These are phyloP conservation scores for Colletotrichum costaricense DNA, from an alignment of 2,329 filamentous ascomycete genomes.

Conservation along the genomic window DNA sequence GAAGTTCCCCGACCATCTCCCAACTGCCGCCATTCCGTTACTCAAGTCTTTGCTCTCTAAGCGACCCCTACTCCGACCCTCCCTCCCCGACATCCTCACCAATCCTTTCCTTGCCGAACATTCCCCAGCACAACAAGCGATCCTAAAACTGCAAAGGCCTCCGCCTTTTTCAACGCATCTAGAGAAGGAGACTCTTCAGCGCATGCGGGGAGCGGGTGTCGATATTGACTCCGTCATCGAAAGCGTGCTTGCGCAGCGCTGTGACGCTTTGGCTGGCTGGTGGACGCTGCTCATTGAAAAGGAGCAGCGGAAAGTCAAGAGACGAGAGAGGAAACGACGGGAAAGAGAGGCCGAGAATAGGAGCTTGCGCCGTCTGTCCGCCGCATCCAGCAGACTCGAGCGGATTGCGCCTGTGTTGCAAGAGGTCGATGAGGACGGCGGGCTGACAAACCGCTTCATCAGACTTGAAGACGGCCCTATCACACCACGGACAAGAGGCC, in stretches of 20 bases:
- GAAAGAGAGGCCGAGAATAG: conserved; percentile 87
- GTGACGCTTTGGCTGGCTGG: conserved; percentile 93
- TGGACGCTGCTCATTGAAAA: conserved; percentile 96
- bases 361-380: conserved; percentile 84
- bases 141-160: conserved; percentile 83
- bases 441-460: conserved; percentile 57
- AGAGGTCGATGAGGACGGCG: conserved; percentile 83
- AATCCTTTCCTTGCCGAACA: conserved; percentile 90
- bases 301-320: conserved; percentile 85
- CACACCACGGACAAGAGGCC: conserved; percentile 77
- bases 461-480: conserved; percentile 54
- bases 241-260: conserved; percentile 89
- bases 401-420: conserved; percentile 80
- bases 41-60: conserved; percentile 89
- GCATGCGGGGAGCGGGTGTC: conserved; percentile 93
- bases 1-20: conserved; percentile 83
- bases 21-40: conserved; percentile 80
- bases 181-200: conserved; percentile 90
- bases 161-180: conserved; percentile 86
- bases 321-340: conserved; percentile 84
- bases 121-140: conserved; percentile 88
- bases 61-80: conserved; percentile 84
- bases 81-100: conserved; percentile 84
- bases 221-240: conserved; percentile 96
- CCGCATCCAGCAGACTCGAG: conserved; percentile 88